phyloP scores from a whole-genome alignment of 176 grass and related monocot species.

The Oryza glaberrima region DNA sequence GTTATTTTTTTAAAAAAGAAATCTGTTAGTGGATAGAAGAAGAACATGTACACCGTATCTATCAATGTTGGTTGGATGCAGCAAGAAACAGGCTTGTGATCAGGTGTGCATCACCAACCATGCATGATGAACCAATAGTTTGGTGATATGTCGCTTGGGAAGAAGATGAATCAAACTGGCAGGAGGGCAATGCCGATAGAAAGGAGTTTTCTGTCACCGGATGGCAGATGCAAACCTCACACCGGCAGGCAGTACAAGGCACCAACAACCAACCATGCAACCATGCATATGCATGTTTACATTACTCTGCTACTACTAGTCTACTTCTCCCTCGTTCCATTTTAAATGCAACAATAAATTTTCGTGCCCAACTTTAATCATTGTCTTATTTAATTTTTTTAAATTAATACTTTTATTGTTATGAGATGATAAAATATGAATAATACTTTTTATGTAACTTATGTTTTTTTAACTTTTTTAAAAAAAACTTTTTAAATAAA shows the following conservation, averaged over 20 bases:
- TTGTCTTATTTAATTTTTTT: no score
- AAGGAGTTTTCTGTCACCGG: slow-evolving; percentile 19
- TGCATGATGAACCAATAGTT: slow-evolving; percentile 18
- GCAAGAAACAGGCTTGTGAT: background rate
- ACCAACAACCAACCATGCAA: slow-evolving; percentile 6
- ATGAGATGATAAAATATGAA: no score
- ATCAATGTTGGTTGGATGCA: slow-evolving; percentile 27
- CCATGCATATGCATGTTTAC: background rate
- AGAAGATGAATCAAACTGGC: slow-evolving; percentile 6
- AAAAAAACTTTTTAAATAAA: no score
- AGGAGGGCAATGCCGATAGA: background rate
- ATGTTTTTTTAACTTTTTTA: no score
- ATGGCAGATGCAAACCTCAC: background rate
- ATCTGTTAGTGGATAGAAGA: no score
- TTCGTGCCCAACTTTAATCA: no score
- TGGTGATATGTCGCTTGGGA: slow-evolving; percentile 44
- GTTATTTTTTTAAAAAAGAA: no score
- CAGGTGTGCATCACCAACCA: slow-evolving; percentile 28
- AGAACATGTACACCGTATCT: background rate
- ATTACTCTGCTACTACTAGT: background rate
- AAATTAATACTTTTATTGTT: no score
- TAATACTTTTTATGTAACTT: no score
- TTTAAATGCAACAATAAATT: no score
- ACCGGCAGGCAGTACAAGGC: slow-evolving; percentile 30
- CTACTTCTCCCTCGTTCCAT: no score